Conservation (phyloP, 805 yeast species). For the Sugiyamaella boreocaroliniensis region DNA sequence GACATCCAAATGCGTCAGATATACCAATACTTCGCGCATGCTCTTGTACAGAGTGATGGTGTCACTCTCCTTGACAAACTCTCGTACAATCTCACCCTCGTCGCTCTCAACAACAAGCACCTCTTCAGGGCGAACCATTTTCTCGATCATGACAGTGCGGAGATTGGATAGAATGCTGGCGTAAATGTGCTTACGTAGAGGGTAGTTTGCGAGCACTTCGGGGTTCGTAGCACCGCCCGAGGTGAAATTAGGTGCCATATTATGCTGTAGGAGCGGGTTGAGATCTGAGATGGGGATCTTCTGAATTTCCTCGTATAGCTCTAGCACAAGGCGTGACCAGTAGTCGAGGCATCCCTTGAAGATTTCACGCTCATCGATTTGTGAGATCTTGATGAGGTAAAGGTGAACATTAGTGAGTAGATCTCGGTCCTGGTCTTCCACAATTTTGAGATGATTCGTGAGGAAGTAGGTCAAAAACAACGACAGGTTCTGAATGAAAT, state of each 20-base stretch:
- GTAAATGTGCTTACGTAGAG: slow-evolving; percentile 81
- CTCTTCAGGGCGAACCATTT: slow-evolving; percentile 98
- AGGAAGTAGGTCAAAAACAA: slow-evolving; percentile 85
- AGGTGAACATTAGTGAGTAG: slow-evolving; percentile 66
- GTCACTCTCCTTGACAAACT: slow-evolving; percentile 93
- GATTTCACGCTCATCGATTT: slow-evolving; percentile 90
- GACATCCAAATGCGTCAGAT: slow-evolving; percentile 91
- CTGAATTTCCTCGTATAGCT: slow-evolving; percentile 80
- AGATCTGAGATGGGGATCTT: slow-evolving; percentile 64
- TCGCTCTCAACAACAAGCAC: slow-evolving; percentile 95
- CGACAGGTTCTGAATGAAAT: slow-evolving; percentile 90
- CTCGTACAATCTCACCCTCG: slow-evolving; percentile 98
- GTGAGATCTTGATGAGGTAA: slow-evolving; percentile 76
- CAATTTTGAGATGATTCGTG: slow-evolving; percentile 60
- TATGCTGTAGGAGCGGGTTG: slow-evolving; percentile 67
- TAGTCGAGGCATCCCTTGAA: slow-evolving; percentile 94
- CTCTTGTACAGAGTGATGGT: slow-evolving; percentile 92
- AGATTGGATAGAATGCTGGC: slow-evolving; percentile 70
- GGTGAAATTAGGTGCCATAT: slow-evolving; percentile 30
- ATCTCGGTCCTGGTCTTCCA: slow-evolving; percentile 46
- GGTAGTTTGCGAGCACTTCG: slow-evolving; percentile 62
- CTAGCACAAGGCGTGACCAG: slow-evolving; percentile 83
- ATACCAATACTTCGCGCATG: slow-evolving; percentile 92
- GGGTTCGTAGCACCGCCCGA: slow-evolving; percentile 81
- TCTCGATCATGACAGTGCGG: slow-evolving; percentile 89